Evolutionary conservation across 257 asterid genomes (phyloP).

Genomic region (Scutellaria baicalensis): DNA sequence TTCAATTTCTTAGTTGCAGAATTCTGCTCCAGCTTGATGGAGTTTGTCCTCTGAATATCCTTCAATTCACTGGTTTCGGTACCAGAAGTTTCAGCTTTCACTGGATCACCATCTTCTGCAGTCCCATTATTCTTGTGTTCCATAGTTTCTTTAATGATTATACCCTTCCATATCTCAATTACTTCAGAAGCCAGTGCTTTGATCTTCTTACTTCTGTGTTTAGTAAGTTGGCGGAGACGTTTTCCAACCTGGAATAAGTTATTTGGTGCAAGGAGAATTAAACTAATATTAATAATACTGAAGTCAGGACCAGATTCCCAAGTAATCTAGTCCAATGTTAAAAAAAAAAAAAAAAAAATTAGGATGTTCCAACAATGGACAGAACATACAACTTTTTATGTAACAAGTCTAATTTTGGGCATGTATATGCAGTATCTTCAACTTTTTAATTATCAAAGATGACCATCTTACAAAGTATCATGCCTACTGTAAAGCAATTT

Average conservation of each 20-base stretch:
- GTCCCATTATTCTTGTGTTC: slow-evolving; percentile 45
- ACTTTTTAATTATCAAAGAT: background rate
- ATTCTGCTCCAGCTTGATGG: slow-evolving; percentile 40
- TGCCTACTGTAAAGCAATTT: background rate
- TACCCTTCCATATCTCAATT: slow-evolving; percentile 73
- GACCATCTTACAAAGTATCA: background rate
- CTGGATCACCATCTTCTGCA: slow-evolving; percentile 27
- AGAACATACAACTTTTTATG: background rate
- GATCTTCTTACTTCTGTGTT: slow-evolving; percentile 72
- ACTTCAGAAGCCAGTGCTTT: slow-evolving; percentile 74
- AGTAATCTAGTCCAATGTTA: background rate
- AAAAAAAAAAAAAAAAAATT: background rate
- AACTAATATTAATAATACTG: background rate
- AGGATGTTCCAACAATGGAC: background rate
- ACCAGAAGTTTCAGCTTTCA: slow-evolving; percentile 29
- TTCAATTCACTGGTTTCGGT: slow-evolving; percentile 28
- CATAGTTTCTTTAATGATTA: slow-evolving; percentile 63
- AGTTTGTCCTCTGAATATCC: slow-evolving; percentile 37
- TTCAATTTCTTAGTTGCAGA: slow-evolving; percentile 28
- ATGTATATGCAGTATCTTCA: background rate
- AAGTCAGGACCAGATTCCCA: background rate
- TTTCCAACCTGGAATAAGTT: slow-evolving; percentile 67
- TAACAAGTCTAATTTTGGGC: background rate
- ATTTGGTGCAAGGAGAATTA: background rate
- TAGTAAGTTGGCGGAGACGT: slow-evolving; percentile 75